Evolutionary conservation across 176 grass and related monocot genomes (phyloP).

Genomic region (Phoenix dactylifera): DNA sequence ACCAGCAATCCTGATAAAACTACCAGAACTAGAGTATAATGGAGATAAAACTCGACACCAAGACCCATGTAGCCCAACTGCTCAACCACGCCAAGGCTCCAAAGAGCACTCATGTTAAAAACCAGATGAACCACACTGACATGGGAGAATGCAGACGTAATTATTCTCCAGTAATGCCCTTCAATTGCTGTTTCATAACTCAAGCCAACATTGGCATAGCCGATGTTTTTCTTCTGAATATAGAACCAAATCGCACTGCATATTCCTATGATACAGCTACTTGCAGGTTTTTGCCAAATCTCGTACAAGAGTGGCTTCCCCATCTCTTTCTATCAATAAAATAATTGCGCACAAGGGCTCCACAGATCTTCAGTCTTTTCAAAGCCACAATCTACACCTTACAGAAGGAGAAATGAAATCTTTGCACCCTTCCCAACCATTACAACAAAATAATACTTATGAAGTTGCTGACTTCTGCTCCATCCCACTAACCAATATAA

Average conservation of each 20-base stretch:
- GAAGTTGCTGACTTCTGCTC: too few relatives aligned
- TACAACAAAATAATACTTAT: too few relatives aligned
- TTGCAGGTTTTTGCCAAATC: slow-evolving; percentile 86
- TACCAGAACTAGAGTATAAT: slow-evolving; percentile 74
- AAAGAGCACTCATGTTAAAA: slow-evolving; percentile 98
- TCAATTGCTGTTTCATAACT: slow-evolving; percentile 71
- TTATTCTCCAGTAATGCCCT: slow-evolving; percentile 82
- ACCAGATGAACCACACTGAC: slow-evolving; percentile 83
- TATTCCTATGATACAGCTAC: slow-evolving; percentile 59
- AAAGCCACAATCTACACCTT: too few relatives aligned
- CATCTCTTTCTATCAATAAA: slow-evolving; percentile 23
- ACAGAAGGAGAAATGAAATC: too few relatives aligned
- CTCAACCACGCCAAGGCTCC: slow-evolving; percentile 82
- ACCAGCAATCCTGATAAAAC: slow-evolving; percentile 72
- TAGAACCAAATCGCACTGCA: slow-evolving; percentile 91
- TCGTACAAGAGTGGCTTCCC: slow-evolving; percentile 83
- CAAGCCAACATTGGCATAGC: slow-evolving; percentile 80
- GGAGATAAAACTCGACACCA: slow-evolving; percentile 80
- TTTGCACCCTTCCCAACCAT: too few relatives aligned
- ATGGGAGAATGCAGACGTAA: slow-evolving; percentile 89
- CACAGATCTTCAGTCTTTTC: too few relatives aligned
- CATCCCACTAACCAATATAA: too few relatives aligned
- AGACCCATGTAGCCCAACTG: slow-evolving; percentile 58
- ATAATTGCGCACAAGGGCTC: too few relatives aligned
- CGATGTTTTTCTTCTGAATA: slow-evolving; percentile 80